Base-by-base conservation (phyloP, 176 grass and related monocot species). In the Echinochloa phyllopogon region DNA sequence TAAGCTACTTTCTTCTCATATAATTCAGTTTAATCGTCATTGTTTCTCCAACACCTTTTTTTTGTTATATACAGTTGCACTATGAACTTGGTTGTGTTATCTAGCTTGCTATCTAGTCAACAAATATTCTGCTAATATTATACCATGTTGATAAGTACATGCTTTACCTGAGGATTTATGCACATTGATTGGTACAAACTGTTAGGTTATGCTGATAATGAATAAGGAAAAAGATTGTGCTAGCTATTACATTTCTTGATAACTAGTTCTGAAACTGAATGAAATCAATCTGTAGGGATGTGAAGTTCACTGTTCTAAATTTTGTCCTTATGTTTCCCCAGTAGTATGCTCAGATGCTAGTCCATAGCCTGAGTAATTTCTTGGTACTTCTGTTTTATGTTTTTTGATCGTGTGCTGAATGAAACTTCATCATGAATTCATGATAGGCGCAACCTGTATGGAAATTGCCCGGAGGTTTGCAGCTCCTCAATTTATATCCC, bases 381-480 rank as follows among this genome's bases (percentile, higher is more conserved):
- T 11, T 27, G 53, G 48, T 80, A 21, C 13, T 63, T 65, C 29
- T 65, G 20, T 40, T 82, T 72, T 61, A 24, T 71, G 4, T 33
- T 42, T 67, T 59, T 39, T 55, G 8, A 80, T 8, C 9, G 18
- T 71, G 43, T 51, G 27, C 72, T 89, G 48, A 87, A 50, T 39
- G 33, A 67, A 79, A 87, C 56, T 48, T 53, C 8, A 68, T 69
- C 66, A 45, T 88, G 48, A 23, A 6, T 63, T 69, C 66, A 45
- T 88, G 48, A 23, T 81, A 98, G 96, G 96, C n/a, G 87, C 87
- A 12, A 83, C 87, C 37, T 90, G 70, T 84, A 94, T 98, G 91
- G 87, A 98, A 64, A 88, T 95, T 72, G 87, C 91, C 38, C 44
- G 87, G 83, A 90, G 66, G 77, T 87, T 92, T 44, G 77, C 39